Evolutionary conservation across 148 eudicot genomes (phyloP), one percentile per base, ranked within the genome.

Genomic region (Limonium bicolor): DNA sequence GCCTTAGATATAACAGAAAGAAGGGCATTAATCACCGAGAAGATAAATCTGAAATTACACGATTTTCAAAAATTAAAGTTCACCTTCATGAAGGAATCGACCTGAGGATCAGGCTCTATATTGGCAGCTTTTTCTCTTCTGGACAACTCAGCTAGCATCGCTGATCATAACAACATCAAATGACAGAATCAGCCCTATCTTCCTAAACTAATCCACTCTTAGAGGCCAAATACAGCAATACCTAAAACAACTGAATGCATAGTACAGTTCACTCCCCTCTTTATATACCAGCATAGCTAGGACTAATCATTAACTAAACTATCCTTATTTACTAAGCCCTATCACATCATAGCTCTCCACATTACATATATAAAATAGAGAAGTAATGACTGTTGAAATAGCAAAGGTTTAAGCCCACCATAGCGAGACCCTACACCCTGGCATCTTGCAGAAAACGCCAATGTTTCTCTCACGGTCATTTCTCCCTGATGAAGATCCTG

Each of bases 41-140:
- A 36, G 18, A 18, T 36, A 20, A 11, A 2, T 15, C 7, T 15
- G 10, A 15, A 15, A 5, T 2, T 29, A 0, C 33, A 36, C 15
- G 14, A 5, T 15, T 1, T 29, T 29, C 20, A 36, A 11, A 15
- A 14, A 15, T 8, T 4, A 15, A 36, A 14, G 40, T 36, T 12
- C 53, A 54, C 64, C 55, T 58, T 58, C 60, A 58, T 58, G 50
- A 37, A 58, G 41, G 59, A 5, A 22, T 65, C 69, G 6, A 58
- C 18, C 41, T 59, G 60, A 31, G 46, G 64, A 53, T 65, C 64
- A 48, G 64, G 64, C 54, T 46, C 48, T 11, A 65, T 59, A 9
- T 59, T 53, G 29, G 69, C 64, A 9, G 51, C 41, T 42, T 65
- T 65, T 19, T 65, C 69, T 38, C 64, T 65, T 52, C 60, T 53